A percentile compares a stretch with the other conserved stretches of the same genome.
Evolutionary conservation across 345 rosid genomes (phyloP).

Genomic region (Eucalyptus erythrocorys): DNA sequence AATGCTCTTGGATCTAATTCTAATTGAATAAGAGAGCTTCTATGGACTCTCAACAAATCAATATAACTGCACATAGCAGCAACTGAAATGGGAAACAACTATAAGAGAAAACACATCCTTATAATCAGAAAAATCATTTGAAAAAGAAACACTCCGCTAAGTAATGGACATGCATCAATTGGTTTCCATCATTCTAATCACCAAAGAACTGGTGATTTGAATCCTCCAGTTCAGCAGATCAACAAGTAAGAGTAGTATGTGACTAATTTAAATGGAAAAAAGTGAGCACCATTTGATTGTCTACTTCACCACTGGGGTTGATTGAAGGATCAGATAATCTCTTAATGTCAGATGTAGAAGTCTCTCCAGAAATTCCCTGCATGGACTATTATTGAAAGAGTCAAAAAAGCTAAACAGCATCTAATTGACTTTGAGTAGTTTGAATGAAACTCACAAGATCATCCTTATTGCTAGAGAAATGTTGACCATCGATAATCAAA

Average conservation of each 20-base stretch:
- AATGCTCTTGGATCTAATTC: background rate
- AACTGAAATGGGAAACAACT: background rate
- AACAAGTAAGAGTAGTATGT: background rate
- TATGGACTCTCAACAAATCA: background rate
- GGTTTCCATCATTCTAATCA: background rate
- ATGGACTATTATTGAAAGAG: background rate
- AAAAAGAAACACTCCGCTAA: background rate
- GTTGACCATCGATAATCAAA: conserved; percentile 13
- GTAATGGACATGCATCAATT: background rate
- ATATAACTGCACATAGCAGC: background rate
- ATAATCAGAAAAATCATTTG: background rate
- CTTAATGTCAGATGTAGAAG: conserved; percentile 3
- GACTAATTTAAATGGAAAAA: background rate
- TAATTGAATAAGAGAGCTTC: background rate
- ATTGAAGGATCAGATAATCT: background rate
- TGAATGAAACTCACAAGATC: conserved; percentile 21
- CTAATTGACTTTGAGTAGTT: background rate
- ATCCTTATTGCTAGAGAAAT: conserved; percentile 15
- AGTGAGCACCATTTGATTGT: background rate
- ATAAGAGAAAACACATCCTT: background rate
- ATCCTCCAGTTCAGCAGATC: background rate
- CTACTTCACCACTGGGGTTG: background rate
- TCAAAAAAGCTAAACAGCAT: background rate
- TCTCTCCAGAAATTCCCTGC: conserved; percentile 36
- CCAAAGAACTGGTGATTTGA: background rate